phyloP scores from a whole-genome alignment of 1,284 basidiomycete genomes.

The Melampsora larici-populina region DNA sequence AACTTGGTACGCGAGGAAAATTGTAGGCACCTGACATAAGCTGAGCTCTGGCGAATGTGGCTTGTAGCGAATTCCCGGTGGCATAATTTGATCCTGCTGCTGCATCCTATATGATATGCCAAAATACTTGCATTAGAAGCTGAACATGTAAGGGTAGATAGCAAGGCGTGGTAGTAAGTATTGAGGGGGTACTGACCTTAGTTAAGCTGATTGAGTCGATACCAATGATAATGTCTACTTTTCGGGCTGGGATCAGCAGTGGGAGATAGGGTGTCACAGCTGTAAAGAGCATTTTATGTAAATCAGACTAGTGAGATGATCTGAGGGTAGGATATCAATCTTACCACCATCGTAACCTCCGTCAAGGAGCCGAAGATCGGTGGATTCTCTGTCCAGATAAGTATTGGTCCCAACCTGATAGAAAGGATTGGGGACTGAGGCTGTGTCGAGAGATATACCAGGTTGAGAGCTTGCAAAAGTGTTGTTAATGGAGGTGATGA shows the following conservation, averaged over 20 bases:
- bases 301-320: not conserved
- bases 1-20: slow-evolving; percentile 13
- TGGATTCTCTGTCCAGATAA: slow-evolving; percentile 14
- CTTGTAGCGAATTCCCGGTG: slow-evolving; percentile 19
- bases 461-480: slow-evolving; percentile 21
- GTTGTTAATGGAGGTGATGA: slow-evolving; percentile 13
- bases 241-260: slow-evolving; percentile 23
- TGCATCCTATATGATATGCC: not conserved
- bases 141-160: no score
- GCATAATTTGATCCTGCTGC: not conserved
- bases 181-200: slow-evolving; percentile 6
- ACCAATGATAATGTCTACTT: slow-evolving; percentile 31
- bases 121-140: not conserved
- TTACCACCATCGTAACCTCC: slow-evolving; percentile 33
- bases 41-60: slow-evolving; percentile 10
- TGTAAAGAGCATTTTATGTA: not conserved
- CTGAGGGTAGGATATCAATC: not conserved
- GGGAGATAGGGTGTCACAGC: slow-evolving; percentile 39
- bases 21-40: not conserved
- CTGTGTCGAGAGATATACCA: slow-evolving; percentile 35
- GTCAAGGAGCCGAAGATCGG: slow-evolving; percentile 23
- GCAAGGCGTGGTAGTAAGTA: no score
- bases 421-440: slow-evolving; percentile 39
- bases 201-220: slow-evolving; percentile 26
- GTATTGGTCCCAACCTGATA: slow-evolving; percentile 3